A percentile compares a stretch with the other conserved stretches of the same genome.
These are phyloP conservation scores for Reticulascus tulasneorum DNA, from an alignment of 2,329 filamentous ascomycete species.

Conservation along the genomic window DNA sequence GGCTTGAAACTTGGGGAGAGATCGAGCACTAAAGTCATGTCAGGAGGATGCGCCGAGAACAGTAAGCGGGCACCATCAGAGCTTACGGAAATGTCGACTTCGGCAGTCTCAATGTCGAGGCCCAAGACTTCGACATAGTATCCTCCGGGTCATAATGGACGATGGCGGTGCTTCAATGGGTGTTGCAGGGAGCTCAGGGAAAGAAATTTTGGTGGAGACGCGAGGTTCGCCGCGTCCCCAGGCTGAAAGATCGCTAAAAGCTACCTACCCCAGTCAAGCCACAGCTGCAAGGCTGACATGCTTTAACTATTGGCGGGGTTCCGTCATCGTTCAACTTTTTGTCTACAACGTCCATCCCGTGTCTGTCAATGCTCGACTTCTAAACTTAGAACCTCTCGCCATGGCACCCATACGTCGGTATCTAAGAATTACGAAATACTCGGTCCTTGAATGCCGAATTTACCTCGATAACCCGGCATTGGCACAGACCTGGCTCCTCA, in stretches of 20 bases:
- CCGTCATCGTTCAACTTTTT: background rate
- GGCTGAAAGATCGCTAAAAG: background rate
- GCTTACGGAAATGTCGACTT: constrained; percentile 68
- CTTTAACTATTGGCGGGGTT: background rate
- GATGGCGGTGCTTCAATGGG: background rate
- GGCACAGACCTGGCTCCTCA: constrained; percentile 78
- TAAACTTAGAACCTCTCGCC: constrained; percentile 2
- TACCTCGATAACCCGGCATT: constrained; percentile 90
- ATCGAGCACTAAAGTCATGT: constrained; percentile 41
- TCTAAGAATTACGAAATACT: constrained; percentile 86
- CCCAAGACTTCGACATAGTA: constrained; percentile 59
- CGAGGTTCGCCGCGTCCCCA: no score
- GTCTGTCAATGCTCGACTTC: no score
- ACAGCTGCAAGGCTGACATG: background rate
- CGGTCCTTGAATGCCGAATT: constrained; percentile 93
- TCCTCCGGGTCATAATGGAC: constrained; percentile 10
- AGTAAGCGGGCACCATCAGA: background rate
- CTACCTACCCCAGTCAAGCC: background rate
- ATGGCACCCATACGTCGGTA: constrained; percentile 92
- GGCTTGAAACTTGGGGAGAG: constrained; percentile 43
- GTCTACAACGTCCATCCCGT: background rate
- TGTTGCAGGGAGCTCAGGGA: background rate
- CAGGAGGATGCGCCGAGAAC: constrained; percentile 17
- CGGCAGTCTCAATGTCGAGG: constrained; percentile 70
- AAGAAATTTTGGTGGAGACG: constrained; percentile 1